A percentile compares a stretch with the other conserved stretches of the same genome.
These are phyloP conservation scores for Lodderomyces margitis DNA, from an alignment of 1,139 yeast genomes.

Conservation along the genomic window DNA sequence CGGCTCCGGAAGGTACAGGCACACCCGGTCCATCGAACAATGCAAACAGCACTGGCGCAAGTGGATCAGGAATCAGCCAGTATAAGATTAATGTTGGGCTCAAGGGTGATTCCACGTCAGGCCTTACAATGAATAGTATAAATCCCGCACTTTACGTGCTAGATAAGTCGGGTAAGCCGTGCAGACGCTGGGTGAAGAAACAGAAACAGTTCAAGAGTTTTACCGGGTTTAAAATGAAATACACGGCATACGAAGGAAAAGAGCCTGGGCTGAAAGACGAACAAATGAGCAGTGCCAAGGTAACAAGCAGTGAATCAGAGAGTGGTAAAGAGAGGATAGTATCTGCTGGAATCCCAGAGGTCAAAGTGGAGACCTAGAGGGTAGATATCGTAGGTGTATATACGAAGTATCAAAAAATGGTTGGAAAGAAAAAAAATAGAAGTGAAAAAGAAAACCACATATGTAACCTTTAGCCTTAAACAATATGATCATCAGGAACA, in stretches of 20 bases:
- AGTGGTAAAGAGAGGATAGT: neutral
- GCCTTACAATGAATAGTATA: constrained; percentile 40
- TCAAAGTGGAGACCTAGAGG: neutral
- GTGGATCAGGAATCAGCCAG: constrained; percentile 17
- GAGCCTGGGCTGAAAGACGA: constrained; percentile 8
- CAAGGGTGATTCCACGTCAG: constrained; percentile 43
- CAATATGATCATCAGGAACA: neutral
- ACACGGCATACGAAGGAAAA: constrained; percentile 30
- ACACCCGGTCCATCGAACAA: constrained; percentile 5
- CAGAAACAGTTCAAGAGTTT: constrained; percentile 52
- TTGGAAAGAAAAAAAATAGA: neutral
- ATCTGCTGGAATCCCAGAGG: neutral
- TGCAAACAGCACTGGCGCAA: constrained; percentile 12
- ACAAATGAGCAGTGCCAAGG: constrained; percentile 3
- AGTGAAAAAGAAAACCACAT: neutral
- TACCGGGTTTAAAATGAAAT: constrained; percentile 54
- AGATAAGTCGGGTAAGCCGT: constrained; percentile 51
- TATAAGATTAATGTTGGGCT: constrained; percentile 40
- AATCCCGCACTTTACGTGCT: constrained; percentile 28
- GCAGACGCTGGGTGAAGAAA: constrained; percentile 51
- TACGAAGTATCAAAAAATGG: neutral
- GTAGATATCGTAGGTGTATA: neutral
- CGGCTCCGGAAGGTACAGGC: constrained; percentile 13
- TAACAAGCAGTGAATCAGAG: neutral
- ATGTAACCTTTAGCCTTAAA: neutral